Evolutionary conservation across 805 yeast species (phyloP).

Genomic region (Candida hispaniensis): DNA sequence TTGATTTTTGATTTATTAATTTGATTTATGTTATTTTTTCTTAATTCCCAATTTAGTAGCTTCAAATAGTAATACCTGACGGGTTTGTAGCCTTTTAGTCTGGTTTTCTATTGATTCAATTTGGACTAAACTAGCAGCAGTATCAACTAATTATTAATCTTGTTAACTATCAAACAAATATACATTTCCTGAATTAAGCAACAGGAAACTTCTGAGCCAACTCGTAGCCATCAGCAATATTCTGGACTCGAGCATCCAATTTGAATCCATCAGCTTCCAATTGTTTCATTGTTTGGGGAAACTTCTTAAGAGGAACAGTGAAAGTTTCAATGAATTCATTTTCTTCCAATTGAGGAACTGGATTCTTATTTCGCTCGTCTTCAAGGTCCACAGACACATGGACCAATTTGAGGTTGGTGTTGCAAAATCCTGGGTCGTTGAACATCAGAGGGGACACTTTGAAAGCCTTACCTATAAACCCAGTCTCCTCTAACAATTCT

Average conservation of each 20-base stretch:
- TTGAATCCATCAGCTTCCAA: slow-evolving; percentile 57
- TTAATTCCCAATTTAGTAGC: too few species aligned
- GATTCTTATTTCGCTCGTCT: slow-evolving; percentile 55
- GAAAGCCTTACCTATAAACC: slow-evolving; percentile 60
- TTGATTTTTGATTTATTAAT: too few species aligned
- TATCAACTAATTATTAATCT: too few species aligned
- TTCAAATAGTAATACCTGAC: too few species aligned
- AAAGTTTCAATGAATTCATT: slow-evolving; percentile 90
- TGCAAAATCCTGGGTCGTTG: slow-evolving; percentile 83
- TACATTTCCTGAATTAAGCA: too few species aligned
- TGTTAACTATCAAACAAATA: too few species aligned
- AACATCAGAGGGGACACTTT: slow-evolving; percentile 40
- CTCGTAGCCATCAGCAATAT: slow-evolving; percentile 70
- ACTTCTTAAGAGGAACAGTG: slow-evolving; percentile 44
- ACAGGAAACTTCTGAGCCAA: slow-evolving; percentile 34
- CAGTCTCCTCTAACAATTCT: slow-evolving; percentile 87
- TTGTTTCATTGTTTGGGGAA: slow-evolving; percentile 44
- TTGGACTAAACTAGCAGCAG: too few species aligned
- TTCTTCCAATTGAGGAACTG: slow-evolving; percentile 70
- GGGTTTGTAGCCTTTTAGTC: too few species aligned
- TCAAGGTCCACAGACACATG: slow-evolving; percentile 65
- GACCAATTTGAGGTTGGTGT: slow-evolving; percentile 75
- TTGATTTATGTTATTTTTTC: too few species aligned
- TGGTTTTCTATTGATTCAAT: too few species aligned
- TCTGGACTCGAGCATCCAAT: slow-evolving; percentile 80